Evolutionary conservation across 257 asterid species (phyloP).

Genomic region (Petunia axillaris): DNA sequence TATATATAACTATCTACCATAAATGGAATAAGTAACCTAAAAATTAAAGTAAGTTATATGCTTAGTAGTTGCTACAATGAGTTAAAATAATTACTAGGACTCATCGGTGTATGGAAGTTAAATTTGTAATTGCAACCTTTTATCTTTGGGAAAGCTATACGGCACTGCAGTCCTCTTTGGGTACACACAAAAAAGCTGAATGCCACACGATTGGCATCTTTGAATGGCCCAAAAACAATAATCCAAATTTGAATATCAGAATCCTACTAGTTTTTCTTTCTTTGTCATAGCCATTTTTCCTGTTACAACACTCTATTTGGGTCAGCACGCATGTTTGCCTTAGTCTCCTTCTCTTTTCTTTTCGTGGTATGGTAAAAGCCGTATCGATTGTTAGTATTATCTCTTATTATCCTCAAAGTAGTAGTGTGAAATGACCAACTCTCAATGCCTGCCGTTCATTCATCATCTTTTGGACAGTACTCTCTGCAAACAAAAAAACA

Average conservation of each 20-base stretch:
- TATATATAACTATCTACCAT: background rate
- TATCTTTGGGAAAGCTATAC: slow-evolving; percentile 36
- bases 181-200: slow-evolving; percentile 26
- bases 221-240: slow-evolving; percentile 30
- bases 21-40: background rate
- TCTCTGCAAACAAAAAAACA: background rate
- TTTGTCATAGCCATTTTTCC: background rate
- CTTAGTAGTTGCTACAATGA: too few relatives aligned
- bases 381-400: slow-evolving; percentile 29
- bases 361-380: slow-evolving; percentile 49
- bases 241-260: slow-evolving; percentile 29
- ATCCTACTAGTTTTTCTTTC: slow-evolving; percentile 29
- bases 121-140: background rate
- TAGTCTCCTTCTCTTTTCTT: background rate
- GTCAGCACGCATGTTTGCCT: slow-evolving; percentile 40
- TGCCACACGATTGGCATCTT: slow-evolving; percentile 72
- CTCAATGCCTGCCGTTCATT: slow-evolving; percentile 32
- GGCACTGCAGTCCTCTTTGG: slow-evolving; percentile 34
- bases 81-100: too few relatives aligned
- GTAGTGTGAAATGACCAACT: slow-evolving; percentile 24
- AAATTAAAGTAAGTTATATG: background rate
- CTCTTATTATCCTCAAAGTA: slow-evolving; percentile 9
- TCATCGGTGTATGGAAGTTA: too few relatives aligned
- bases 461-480: slow-evolving; percentile 25
- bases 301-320: slow-evolving; percentile 1